Evolutionary conservation across 176 grass and related monocot genomes (phyloP), one percentile per base, ranked within the genome.

Genomic region (Avena insularis): DNA sequence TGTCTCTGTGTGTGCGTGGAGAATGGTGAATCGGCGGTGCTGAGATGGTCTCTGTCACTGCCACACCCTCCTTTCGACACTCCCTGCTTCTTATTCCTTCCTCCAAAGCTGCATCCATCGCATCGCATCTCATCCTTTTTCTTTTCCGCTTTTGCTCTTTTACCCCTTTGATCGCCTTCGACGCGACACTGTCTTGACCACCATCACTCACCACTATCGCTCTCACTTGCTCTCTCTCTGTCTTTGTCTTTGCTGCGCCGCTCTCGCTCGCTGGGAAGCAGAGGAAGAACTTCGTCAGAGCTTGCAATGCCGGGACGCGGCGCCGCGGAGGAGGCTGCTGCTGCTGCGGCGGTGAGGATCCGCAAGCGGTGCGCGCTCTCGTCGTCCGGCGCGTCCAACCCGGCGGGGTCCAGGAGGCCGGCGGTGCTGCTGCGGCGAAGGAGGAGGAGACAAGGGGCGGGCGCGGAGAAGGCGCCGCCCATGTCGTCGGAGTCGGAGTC

Each of bases 291-390:
- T 6, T 56, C 56, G 84, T 20, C 21, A 50, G 14, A 66, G 59
- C 1, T 6, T 55, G 77, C 80, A 85, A 94, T 94, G 92, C 90
- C 72, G 73, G 46, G 85, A 49, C 57, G 45, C n/a, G 59, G 78
- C 53, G 63, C 33, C n/a, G 50, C 11, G 43, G 86, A 85, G 72
- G 85, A 74, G 1, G 75, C 49, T 1, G 54, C 72, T 5, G 74
- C 49, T 2, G 54, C 71, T 5, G 80, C 66, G 4, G 80, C 57
- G 7, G 81, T 85, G 87, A 76, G 77, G 72, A 87, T 87, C 85
- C 81, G 84, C 53, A 95, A 95, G 82, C 86, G 85, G 71, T 80
- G 89, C 50, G 80, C 82, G 61, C 87, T 92, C 46, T 95, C 95
- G 46, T 90, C 91, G 75, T 92, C 95, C 57, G 85, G 89, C 14